These are phyloP conservation scores for Paspalum vaginatum DNA, from an alignment of 176 grass and related monocot species.

Conservation along the genomic window DNA sequence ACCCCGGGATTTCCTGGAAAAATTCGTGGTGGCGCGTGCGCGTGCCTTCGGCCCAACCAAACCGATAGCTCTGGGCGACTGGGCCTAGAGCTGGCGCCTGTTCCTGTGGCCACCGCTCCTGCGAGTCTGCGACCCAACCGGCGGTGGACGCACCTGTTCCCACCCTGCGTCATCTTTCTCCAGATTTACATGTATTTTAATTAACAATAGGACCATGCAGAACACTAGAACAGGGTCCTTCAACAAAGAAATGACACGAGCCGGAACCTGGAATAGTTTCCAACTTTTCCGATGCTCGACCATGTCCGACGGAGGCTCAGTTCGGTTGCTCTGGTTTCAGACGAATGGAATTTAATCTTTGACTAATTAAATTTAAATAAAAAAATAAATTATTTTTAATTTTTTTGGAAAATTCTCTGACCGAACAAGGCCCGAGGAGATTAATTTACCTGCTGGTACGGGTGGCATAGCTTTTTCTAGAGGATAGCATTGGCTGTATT, in stretches of 20 bases:
- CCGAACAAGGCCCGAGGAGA: too few species aligned
- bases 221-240: not conserved
- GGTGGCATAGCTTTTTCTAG: too few species aligned
- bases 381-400: too few species aligned
- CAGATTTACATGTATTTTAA: not conserved
- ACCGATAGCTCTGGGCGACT: not conserved
- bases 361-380: too few species aligned
- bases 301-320: too few species aligned
- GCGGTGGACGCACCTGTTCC: not conserved
- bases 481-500: too few species aligned
- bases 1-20: slow-evolving; percentile 23
- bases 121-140: not conserved
- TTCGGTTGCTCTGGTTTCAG: too few species aligned
- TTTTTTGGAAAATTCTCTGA: too few species aligned
- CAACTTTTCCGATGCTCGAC: not conserved
- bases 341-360: too few species aligned
- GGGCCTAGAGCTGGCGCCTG: not conserved
- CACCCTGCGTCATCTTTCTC: not conserved
- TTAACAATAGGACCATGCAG: not conserved
- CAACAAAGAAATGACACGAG: not conserved
- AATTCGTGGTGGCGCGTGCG: not conserved
- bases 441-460: too few species aligned
- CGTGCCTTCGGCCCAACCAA: not conserved
- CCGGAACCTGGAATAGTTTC: not conserved
- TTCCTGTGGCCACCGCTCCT: not conserved